These are phyloP conservation scores for Trichothecium sympodiale DNA, from an alignment of 2,329 filamentous ascomycete genomes.

Conservation along the genomic window DNA sequence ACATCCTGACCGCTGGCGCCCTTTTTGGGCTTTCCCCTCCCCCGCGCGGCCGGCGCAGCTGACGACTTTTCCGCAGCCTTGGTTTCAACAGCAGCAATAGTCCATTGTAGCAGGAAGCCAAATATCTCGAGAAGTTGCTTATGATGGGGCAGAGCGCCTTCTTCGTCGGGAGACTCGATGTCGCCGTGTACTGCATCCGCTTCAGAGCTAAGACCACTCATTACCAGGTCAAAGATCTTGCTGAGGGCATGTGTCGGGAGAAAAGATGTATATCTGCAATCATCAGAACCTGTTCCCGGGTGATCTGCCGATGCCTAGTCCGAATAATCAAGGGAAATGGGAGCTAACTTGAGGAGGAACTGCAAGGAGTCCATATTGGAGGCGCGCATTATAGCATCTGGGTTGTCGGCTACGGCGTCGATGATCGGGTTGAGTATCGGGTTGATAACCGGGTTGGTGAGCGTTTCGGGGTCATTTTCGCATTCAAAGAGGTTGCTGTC, in stretches of 20 bases:
- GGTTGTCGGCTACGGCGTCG: slow-evolving; percentile 83
- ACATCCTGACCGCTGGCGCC: slow-evolving; percentile 63
- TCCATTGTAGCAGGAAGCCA: slow-evolving; percentile 90
- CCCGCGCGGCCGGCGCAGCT: slow-evolving; percentile 52
- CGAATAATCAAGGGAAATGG: slow-evolving; percentile 14
- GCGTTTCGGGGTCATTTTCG: slow-evolving; percentile 79
- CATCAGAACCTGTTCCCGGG: not conserved
- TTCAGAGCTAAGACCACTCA: slow-evolving; percentile 75
- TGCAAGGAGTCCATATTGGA: slow-evolving; percentile 85
- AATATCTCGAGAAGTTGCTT: slow-evolving; percentile 90
- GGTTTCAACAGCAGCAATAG: slow-evolving; percentile 84
- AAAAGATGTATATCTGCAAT: slow-evolving; percentile 64
- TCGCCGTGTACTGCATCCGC: slow-evolving; percentile 78
- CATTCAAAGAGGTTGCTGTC: slow-evolving; percentile 75
- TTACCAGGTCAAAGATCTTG: slow-evolving; percentile 86
- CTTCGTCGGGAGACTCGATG: slow-evolving; percentile 76
- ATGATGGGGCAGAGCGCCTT: slow-evolving; percentile 75
- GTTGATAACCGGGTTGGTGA: slow-evolving; percentile 72
- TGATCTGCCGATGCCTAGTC: not conserved
- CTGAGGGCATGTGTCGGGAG: slow-evolving; percentile 75
- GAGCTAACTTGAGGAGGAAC: slow-evolving; percentile 89
- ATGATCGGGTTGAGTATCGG: slow-evolving; percentile 82
- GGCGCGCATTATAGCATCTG: slow-evolving; percentile 72
- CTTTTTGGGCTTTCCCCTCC: slow-evolving; percentile 68
- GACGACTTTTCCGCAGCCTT: slow-evolving; percentile 86